phyloP scores from a whole-genome alignment of 768 basidiomycete species.

The Leccinellum albellum region DNA sequence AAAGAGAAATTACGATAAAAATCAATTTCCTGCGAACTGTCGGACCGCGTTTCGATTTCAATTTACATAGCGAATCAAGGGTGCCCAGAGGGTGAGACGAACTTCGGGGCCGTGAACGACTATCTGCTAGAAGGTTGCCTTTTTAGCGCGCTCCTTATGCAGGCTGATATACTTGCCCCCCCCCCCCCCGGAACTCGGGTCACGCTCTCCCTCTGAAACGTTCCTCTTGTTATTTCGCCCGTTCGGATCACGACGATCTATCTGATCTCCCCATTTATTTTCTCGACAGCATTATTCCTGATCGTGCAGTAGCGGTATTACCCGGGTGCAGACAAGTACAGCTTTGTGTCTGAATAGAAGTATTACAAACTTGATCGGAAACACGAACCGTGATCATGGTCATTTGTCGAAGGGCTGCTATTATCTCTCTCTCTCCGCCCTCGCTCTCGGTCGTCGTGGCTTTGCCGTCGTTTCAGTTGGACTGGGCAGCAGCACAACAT shows the following conservation, averaged over 20 bases:
- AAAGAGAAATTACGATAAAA: not conserved
- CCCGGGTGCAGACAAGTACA: slow-evolving; percentile 6
- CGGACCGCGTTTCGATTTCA: not conserved
- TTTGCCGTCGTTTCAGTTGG: slow-evolving; percentile 1
- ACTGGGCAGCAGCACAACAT: slow-evolving; percentile 15
- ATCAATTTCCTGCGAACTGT: not conserved
- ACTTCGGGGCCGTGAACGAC: not conserved
- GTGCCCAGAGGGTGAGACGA: slow-evolving; percentile 4
- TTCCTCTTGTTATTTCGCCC: too few relatives aligned
- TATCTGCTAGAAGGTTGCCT: not conserved
- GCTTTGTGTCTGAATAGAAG: not conserved
- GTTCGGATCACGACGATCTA: too few relatives aligned
- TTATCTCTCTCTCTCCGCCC: slow-evolving; percentile 12
- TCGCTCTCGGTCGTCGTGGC: slow-evolving; percentile 13
- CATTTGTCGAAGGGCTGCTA: slow-evolving; percentile 18
- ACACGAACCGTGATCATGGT: slow-evolving; percentile 20
- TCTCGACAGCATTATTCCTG: slow-evolving; percentile 1
- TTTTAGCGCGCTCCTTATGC: slow-evolving; percentile 4
- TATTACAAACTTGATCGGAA: slow-evolving; percentile 20
- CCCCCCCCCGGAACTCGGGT: not conserved
- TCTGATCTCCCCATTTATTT: slow-evolving; percentile 3
- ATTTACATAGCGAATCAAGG: not conserved
- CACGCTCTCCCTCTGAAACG: slow-evolving; percentile 1
- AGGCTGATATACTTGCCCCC: not conserved
- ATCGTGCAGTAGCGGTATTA: slow-evolving; percentile 9